A percentile compares a stretch with the other conserved stretches of the same genome.
These are phyloP conservation scores for Kodamaea laetipori DNA, from an alignment of 805 yeast species.

Conservation along the genomic window DNA sequence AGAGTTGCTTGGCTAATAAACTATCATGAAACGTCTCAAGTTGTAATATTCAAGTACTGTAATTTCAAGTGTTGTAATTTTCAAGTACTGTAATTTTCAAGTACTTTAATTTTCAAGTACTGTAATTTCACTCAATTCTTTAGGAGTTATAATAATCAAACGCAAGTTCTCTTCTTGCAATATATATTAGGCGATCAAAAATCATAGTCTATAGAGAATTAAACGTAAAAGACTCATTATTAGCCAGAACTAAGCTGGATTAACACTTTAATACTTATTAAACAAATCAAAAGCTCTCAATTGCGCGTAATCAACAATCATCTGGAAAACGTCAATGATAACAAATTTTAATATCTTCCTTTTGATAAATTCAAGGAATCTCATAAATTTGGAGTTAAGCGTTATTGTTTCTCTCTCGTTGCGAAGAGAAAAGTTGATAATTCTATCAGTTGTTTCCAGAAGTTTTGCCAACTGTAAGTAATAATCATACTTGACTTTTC, in stretches of 20 bases:
- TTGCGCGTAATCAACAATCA: constrained; percentile 37
- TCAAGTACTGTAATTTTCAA: too few species aligned
- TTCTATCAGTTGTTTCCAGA: constrained; percentile 16
- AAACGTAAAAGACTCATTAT: background rate
- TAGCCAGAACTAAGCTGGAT: too few species aligned
- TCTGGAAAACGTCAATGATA: constrained; percentile 37
- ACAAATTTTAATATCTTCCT: constrained; percentile 37
- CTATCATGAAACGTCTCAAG: too few species aligned
- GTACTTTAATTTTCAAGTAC: too few species aligned
- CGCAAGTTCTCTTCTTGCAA: background rate
- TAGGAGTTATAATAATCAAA: too few species aligned
- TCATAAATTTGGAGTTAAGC: constrained; percentile 21
- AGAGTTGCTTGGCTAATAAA: too few species aligned
- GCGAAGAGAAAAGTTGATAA: constrained; percentile 15
- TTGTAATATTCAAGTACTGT: too few species aligned
- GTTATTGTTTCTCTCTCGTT: constrained; percentile 13
- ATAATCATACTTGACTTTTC: constrained; percentile 36
- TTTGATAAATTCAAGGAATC: constrained; percentile 40
- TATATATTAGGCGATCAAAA: constrained; percentile 2
- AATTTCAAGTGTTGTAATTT: too few species aligned
- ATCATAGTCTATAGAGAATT: constrained; percentile 5
- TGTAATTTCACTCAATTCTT: too few species aligned
- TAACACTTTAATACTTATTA: constrained; percentile 2
- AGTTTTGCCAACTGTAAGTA: constrained; percentile 31
- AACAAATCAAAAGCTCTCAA: constrained; percentile 17